These are phyloP conservation scores for Gossypium gossypioides DNA, from an alignment of 441 rosid genomes.

Conservation along the genomic window DNA sequence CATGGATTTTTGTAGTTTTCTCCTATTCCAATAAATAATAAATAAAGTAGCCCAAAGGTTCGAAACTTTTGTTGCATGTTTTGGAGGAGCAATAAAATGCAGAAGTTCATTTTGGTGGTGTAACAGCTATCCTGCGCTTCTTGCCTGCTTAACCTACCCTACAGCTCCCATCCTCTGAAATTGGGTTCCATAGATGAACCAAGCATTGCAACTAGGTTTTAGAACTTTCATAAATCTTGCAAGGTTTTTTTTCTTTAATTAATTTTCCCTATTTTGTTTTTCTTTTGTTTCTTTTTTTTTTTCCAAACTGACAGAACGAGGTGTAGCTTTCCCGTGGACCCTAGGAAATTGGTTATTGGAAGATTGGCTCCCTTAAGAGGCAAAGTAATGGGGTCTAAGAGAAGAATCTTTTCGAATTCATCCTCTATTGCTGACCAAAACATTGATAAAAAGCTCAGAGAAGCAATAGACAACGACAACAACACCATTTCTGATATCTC, in stretches of 20 bases:
- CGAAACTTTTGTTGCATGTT: neutral
- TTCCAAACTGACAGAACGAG: conserved; percentile 5
- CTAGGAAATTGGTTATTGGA: conserved; percentile 26
- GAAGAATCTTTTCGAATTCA: conserved; percentile 25
- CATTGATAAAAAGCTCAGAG: conserved; percentile 22
- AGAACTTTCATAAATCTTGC: conserved; percentile 23
- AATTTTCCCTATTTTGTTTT: neutral
- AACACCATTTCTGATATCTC: conserved; percentile 18
- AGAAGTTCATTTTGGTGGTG: neutral
- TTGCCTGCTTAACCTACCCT: neutral
- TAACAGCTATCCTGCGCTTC: neutral
- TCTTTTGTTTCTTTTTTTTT: neutral
- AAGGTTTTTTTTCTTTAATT: conserved; percentile 22
- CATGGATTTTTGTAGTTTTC: too few relatives aligned
- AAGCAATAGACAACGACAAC: neutral
- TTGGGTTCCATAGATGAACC: conserved; percentile 26
- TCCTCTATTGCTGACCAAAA: conserved; percentile 20
- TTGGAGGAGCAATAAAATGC: neutral
- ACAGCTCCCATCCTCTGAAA: neutral
- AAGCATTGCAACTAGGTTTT: conserved; percentile 34
- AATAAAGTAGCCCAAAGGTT: too few relatives aligned
- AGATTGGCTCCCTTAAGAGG: conserved; percentile 24
- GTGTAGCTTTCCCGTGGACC: conserved; percentile 39
- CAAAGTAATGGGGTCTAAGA: conserved; percentile 29
- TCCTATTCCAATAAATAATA: too few relatives aligned